phyloP scores from a whole-genome alignment of 164 flowering plant genomes.

The Sextonia rubra region DNA sequence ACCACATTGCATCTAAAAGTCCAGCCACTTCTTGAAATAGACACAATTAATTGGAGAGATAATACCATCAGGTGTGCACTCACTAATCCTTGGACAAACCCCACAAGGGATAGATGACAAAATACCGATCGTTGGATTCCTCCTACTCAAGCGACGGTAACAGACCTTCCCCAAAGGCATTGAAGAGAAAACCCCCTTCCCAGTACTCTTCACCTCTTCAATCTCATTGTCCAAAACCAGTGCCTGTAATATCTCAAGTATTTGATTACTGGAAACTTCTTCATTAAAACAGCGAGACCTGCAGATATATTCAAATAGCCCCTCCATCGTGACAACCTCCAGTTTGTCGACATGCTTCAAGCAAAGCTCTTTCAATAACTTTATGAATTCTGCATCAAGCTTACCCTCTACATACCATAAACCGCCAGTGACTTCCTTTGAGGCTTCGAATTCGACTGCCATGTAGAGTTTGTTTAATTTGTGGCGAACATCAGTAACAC shows the following conservation, averaged over 20 bases:
- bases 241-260: conserved; percentile 47
- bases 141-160: conserved; percentile 31
- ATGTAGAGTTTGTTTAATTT: conserved; percentile 49
- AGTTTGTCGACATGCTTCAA: conserved; percentile 19
- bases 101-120: conserved; percentile 88
- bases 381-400: conserved; percentile 44
- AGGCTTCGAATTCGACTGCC: conserved; percentile 69
- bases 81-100: conserved; percentile 62
- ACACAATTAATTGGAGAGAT: conserved; percentile 71
- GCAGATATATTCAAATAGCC: conserved; percentile 23
- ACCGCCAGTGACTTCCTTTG: conserved; percentile 75
- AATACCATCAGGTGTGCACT: conserved; percentile 78
- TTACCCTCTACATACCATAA: conserved; percentile 62
- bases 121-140: conserved; percentile 33
- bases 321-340: conserved; percentile 50
- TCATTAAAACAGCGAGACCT: conserved; percentile 11
- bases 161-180: conserved; percentile 53
- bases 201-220: conserved; percentile 55
- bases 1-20: background rate
- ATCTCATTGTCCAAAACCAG: conserved; percentile 61
- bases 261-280: conserved; percentile 30
- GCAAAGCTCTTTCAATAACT: conserved; percentile 25
- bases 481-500: conserved; percentile 43
- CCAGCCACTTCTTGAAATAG: conserved; percentile 40
- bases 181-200: conserved; percentile 44